Percentiles rank a stretch among this genome's conserved stretches.
phyloP scores from a whole-genome alignment of 169 alveolate species.

The Cryptosporidium muris region DNA sequence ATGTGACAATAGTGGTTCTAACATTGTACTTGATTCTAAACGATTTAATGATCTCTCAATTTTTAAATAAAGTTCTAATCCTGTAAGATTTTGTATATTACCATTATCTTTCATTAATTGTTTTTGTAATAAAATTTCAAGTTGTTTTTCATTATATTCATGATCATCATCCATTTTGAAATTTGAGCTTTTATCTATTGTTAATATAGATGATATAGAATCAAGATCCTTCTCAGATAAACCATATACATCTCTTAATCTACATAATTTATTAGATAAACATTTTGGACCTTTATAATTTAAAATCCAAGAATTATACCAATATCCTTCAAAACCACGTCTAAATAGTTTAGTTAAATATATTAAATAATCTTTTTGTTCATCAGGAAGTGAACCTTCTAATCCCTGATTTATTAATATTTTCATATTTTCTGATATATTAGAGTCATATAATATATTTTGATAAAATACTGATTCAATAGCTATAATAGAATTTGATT shows the following conservation, averaged over 20 bases:
- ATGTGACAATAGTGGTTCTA: slow-evolving; percentile 43
- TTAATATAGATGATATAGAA: slow-evolving; percentile 5
- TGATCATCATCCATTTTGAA: neutral
- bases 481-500: neutral
- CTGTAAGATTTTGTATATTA: neutral
- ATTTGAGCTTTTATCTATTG: neutral
- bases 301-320: slow-evolving; percentile 4
- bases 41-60: slow-evolving; percentile 6
- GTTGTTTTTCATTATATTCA: neutral
- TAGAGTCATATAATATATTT: neutral
- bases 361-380: slow-evolving; percentile 34
- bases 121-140: neutral
- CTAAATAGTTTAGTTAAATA: slow-evolving; percentile 25
- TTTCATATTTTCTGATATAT: neutral
- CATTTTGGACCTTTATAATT: neutral
- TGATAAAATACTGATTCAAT: neutral
- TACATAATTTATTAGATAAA: neutral
- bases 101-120: neutral
- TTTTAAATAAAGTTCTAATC: neutral
- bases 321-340: slow-evolving; percentile 17
- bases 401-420: slow-evolving; percentile 12
- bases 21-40: slow-evolving; percentile 15
- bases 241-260: slow-evolving; percentile 23
- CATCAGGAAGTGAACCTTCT: slow-evolving; percentile 33
- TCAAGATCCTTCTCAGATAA: slow-evolving; percentile 56